Percentiles rank a stretch among this genome's conserved stretches.
Evolutionary conservation across 139 green algal genomes (phyloP).

Genomic region (Closterium sp.): DNA sequence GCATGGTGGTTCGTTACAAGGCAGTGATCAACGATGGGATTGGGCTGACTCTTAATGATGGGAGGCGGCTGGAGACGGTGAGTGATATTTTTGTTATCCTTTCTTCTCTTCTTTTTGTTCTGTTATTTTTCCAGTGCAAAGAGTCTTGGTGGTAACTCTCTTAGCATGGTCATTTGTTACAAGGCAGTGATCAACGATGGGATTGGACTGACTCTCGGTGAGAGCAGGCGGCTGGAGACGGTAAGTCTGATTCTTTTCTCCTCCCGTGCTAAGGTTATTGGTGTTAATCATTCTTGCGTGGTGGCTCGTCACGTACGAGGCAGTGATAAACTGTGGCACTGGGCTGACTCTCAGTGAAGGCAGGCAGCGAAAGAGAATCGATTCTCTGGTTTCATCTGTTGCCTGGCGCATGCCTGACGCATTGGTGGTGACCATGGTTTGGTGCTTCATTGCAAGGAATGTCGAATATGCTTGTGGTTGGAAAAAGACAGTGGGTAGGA

Average conservation of each 20-base stretch:
- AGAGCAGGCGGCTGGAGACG: not conserved
- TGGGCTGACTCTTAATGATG: constrained; percentile 24
- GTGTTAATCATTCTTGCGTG: constrained; percentile 5
- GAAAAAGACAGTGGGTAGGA: too few species aligned
- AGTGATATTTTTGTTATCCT: not conserved
- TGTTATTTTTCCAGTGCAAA: not conserved
- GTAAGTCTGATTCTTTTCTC: too few species aligned
- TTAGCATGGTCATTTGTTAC: not conserved
- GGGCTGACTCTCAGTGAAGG: constrained; percentile 20
- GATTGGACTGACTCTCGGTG: not conserved
- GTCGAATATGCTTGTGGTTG: too few species aligned
- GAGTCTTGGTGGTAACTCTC: too few species aligned
- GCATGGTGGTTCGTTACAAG: constrained; percentile 49
- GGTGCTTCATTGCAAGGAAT: too few species aligned
- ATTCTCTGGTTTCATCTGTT: not conserved
- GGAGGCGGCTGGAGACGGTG: constrained; percentile 35
- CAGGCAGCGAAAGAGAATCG: constrained; percentile 10
- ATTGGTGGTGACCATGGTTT: not conserved
- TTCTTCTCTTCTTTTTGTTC: too few species aligned
- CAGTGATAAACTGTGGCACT: constrained; percentile 44
- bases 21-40: constrained; percentile 51
- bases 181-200: not conserved
- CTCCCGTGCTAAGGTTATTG: not conserved
- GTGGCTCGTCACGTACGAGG: constrained; percentile 46
- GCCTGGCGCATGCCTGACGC: not conserved